Conservation (phyloP, 2,329 filamentous ascomycete genomes). For the Triangularia verruculosa region DNA sequence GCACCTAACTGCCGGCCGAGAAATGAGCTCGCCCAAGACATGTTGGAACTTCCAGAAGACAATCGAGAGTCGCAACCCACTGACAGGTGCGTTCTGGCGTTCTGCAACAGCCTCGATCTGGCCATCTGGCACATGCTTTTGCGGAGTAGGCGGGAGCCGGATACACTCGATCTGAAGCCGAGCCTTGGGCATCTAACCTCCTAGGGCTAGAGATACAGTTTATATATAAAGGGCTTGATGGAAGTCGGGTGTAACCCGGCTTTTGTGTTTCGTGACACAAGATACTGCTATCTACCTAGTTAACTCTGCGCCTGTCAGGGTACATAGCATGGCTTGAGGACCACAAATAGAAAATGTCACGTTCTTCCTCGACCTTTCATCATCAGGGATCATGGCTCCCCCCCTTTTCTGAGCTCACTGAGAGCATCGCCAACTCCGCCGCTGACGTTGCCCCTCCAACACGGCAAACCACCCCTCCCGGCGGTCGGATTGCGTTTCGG, state of each 20-base stretch:
- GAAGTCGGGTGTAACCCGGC: neutral
- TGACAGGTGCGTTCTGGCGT: neutral
- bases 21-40: neutral
- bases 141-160: neutral
- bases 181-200: neutral
- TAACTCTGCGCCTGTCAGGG: neutral
- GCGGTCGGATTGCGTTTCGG: neutral
- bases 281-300: neutral
- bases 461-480: neutral
- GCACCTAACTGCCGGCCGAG: neutral
- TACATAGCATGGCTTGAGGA: neutral
- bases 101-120: neutral
- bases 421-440: neutral
- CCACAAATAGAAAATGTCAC: neutral
- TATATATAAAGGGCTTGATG: neutral
- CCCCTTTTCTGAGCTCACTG: conserved; percentile 1
- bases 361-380: neutral
- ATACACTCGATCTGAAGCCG: neutral
- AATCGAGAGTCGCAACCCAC: neutral
- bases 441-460: neutral
- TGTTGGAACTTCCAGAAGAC: neutral
- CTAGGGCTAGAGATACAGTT: neutral
- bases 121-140: neutral
- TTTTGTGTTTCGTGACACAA: neutral
- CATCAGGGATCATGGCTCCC: neutral